Base-by-base conservation (phyloP, 305 asterid genomes). In the Fraxinus sp. region DNA sequence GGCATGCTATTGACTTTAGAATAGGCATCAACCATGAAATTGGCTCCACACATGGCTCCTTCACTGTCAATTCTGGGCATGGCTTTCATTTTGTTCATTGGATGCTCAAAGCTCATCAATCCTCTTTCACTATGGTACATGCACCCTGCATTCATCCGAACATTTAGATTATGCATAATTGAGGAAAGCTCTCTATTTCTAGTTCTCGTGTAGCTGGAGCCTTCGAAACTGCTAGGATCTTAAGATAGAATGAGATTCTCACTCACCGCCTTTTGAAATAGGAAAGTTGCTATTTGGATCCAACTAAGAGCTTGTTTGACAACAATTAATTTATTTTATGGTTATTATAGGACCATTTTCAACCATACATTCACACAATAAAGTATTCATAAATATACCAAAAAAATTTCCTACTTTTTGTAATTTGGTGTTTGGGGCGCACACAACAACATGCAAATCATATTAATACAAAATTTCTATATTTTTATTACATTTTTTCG, bases 21-120 rank as follows among this genome's bases (percentile, higher is more conserved):
- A 77, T 84, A 87, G 3, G 82, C 83, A 88, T 95, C 98, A 44
- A 95, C 98, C 81, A 92, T 91, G 89, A 95, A 95, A 84, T 68
- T 74, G 18, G 98, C 93, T 11, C 98, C 98, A 74, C 97, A 90
- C 84, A 93, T 88, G 2, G 88, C 91, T 55, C 98, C 98, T 70
- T 94, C 97, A 83, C 98, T 94, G 52, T 93, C 98, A 35, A 94
- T 88, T 82, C 97, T 92, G 2, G 98, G 96, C 94, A 94, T 88
- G 0, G 98, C 96, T 79, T 91, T 93, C 97, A 95, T 86, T 91
- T 89, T 90, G 73, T 93, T 90, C 88, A 32, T 89, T 16, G 98
- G 97, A 83, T 90, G 97, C 86, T 93, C 97, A 76, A 90, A 95
- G 93, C 95, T 95, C 91, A 82, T 84, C 79, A 93, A 46, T 66